A percentile compares a stretch with the other conserved stretches of the same genome.
Conservation (phyloP, 2,329 filamentous ascomycete genomes). For the Cladosporium velox region DNA sequence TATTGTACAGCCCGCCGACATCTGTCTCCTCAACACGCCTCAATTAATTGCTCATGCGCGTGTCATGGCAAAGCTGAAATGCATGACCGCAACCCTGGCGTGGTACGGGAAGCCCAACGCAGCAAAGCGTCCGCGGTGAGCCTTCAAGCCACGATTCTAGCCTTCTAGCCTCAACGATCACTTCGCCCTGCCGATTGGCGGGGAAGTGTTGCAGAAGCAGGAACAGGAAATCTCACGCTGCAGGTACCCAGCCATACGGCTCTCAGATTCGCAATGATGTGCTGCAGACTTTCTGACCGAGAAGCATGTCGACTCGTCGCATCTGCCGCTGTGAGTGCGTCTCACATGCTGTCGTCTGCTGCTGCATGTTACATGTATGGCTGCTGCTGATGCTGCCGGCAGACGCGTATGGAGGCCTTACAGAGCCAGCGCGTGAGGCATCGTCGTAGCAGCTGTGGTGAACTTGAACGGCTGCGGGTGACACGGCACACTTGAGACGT, state of each 20-base stretch:
- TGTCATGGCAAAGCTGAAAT: slow-evolving; percentile 9
- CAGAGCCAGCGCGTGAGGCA: not conserved
- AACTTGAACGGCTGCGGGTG: not conserved
- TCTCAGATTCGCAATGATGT: not conserved
- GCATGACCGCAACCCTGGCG: slow-evolving; percentile 1
- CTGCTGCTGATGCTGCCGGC: not conserved
- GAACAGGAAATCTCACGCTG: slow-evolving; percentile 19
- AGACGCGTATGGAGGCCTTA: not conserved
- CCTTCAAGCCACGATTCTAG: slow-evolving; percentile 20
- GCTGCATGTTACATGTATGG: not conserved
- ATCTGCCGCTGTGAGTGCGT: slow-evolving; percentile 5
- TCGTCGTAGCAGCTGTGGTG: not conserved
- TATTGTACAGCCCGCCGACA: too few relatives aligned
- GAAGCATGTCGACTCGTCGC: not conserved
- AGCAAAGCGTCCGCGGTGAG: slow-evolving; percentile 16
- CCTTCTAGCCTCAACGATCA: slow-evolving; percentile 3
- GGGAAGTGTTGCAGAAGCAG: slow-evolving; percentile 11
- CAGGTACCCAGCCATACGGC: slow-evolving; percentile 17
- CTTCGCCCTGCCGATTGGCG: slow-evolving; percentile 17
- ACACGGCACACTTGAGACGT: slow-evolving; percentile 13
- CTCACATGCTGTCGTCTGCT: not conserved
- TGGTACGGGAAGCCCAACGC: slow-evolving; percentile 1
- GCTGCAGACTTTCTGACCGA: slow-evolving; percentile 3
- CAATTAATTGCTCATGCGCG: not conserved
- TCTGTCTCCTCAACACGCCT: not conserved